phyloP scores from a whole-genome alignment of 306 rosid species.

The Cicer judaicum region DNA sequence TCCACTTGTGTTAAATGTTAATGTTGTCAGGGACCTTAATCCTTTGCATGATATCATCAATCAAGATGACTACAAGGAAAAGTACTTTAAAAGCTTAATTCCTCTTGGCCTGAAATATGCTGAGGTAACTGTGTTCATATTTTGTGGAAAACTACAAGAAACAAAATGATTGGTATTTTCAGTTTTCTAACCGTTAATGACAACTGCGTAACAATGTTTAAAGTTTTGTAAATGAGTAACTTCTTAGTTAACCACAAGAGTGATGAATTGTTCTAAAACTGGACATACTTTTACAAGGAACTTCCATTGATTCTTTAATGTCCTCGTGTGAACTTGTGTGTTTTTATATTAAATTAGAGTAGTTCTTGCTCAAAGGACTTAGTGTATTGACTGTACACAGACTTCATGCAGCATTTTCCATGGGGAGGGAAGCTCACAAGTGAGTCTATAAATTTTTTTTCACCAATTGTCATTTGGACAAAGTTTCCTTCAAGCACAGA shows the following conservation, averaged over 20 bases:
- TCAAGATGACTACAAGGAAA: slow-evolving; percentile 69
- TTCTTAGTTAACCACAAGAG: background rate
- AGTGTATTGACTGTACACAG: slow-evolving; percentile 62
- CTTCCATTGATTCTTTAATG: slow-evolving; percentile 28
- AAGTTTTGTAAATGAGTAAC: slow-evolving; percentile 3
- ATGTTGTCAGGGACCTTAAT: slow-evolving; percentile 77
- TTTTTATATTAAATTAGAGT: slow-evolving; percentile 11
- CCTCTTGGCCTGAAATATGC: slow-evolving; percentile 79
- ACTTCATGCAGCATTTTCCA: slow-evolving; percentile 91
- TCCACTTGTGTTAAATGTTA: slow-evolving; percentile 35
- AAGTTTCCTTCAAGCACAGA: slow-evolving; percentile 67
- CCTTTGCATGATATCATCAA: slow-evolving; percentile 83
- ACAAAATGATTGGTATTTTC: slow-evolving; percentile 10
- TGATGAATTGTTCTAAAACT: slow-evolving; percentile 17
- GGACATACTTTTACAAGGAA: slow-evolving; percentile 17
- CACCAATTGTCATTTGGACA: slow-evolving; percentile 97
- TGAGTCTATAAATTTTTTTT: slow-evolving; percentile 80
- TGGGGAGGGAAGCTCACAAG: slow-evolving; percentile 99
- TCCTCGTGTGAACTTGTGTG: background rate
- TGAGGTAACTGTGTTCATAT: slow-evolving; percentile 61
- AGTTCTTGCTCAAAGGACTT: slow-evolving; percentile 47
- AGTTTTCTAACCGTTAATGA: slow-evolving; percentile 11
- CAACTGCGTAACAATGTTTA: background rate
- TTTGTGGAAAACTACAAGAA: background rate
- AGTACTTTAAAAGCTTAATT: slow-evolving; percentile 70